phyloP scores from a whole-genome alignment of 139 green algal genomes.

The Closterium sp. region DNA sequence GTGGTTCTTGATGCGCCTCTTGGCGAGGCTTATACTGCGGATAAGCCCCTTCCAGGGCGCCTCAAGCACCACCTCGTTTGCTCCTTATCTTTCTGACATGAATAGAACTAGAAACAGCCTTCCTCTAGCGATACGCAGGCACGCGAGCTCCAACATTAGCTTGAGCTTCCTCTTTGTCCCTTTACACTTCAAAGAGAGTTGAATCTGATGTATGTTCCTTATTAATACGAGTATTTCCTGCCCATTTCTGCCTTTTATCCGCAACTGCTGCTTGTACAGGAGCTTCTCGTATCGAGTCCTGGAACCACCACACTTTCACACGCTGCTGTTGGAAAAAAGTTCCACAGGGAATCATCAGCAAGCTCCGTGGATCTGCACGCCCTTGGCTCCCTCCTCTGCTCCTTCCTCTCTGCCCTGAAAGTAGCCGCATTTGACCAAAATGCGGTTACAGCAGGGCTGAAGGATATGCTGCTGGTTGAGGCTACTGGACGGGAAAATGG shows the following conservation, averaged over 20 bases:
- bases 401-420: not conserved
- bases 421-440: too few species aligned
- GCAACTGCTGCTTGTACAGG: not conserved
- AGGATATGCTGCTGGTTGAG: not conserved
- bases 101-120: too few species aligned
- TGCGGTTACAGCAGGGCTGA: not conserved
- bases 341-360: not conserved
- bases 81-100: not conserved
- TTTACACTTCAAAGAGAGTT: not conserved
- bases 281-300: not conserved
- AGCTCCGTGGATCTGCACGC: not conserved
- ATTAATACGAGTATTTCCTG: not conserved
- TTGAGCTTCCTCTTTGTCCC: not conserved
- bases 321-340: not conserved
- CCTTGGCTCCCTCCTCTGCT: not conserved
- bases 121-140: too few species aligned
- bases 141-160: not conserved
- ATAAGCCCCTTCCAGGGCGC: not conserved
- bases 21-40: not conserved
- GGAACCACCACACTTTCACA: not conserved
- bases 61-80: not conserved
- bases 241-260: not conserved
- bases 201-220: not conserved
- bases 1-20: not conserved
- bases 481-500: not conserved